phyloP scores from a whole-genome alignment of 495 filamentous ascomycete species.

The Usnea hakonensis region DNA sequence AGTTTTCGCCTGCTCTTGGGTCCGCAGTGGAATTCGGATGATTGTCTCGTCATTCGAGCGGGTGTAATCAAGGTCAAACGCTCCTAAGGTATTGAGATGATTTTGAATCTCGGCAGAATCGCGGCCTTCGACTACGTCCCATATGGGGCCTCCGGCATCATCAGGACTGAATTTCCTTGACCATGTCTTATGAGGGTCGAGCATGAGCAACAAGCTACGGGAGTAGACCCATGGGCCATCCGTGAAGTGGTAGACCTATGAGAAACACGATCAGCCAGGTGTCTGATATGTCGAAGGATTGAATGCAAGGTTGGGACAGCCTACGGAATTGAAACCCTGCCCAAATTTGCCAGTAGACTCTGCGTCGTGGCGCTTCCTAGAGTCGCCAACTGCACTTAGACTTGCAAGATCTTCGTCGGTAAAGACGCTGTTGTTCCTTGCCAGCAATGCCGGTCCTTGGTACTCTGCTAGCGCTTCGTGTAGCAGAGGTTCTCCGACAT shows the following conservation, averaged over 20 bases:
- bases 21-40: conserved; percentile 39
- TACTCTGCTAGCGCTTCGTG: conserved; percentile 29
- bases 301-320: neutral
- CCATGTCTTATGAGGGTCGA: conserved; percentile 39
- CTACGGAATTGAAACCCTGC: conserved; percentile 36
- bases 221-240: conserved; percentile 39
- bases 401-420: conserved; percentile 31
- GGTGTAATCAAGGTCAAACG: conserved; percentile 19
- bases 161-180: conserved; percentile 25
- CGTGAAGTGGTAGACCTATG: conserved; percentile 39
- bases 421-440: conserved; percentile 35
- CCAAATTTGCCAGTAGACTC: conserved; percentile 37
- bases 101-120: conserved; percentile 29
- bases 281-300: neutral
- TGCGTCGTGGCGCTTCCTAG: conserved; percentile 29
- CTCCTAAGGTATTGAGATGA: conserved; percentile 31
- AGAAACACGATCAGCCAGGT: conserved; percentile 3
- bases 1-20: conserved; percentile 23
- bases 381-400: conserved; percentile 33
- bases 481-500: conserved; percentile 23
- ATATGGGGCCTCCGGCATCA: conserved; percentile 33
- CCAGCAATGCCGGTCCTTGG: conserved; percentile 37
- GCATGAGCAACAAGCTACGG: conserved; percentile 29
- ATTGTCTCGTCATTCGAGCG: conserved; percentile 31
- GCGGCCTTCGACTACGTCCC: conserved; percentile 29